Conservation (phyloP, 2,329 filamentous ascomycete species). For the Arthroderma sp. region DNA sequence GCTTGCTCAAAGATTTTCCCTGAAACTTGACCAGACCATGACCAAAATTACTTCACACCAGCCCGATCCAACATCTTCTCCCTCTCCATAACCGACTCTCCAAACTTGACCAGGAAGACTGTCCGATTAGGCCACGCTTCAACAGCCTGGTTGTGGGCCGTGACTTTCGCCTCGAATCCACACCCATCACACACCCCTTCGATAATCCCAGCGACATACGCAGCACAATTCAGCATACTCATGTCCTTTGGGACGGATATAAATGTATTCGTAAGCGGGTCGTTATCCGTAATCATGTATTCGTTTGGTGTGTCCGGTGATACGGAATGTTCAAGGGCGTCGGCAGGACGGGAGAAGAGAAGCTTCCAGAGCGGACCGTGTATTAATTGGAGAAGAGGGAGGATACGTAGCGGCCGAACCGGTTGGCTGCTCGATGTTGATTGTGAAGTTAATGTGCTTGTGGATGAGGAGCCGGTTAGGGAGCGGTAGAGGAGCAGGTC, state of each 20-base stretch:
- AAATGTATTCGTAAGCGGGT: constrained; percentile 88
- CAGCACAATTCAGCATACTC: constrained; percentile 90
- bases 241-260: constrained; percentile 90
- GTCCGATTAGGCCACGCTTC: constrained; percentile 96
- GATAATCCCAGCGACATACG: constrained; percentile 86
- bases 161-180: constrained; percentile 77
- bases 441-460: constrained; percentile 65
- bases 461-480: constrained; percentile 69
- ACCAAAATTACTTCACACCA: constrained; percentile 29
- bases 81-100: constrained; percentile 77
- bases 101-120: constrained; percentile 89
- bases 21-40: background rate
- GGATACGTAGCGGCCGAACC: constrained; percentile 71
- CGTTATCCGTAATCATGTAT: constrained; percentile 99
- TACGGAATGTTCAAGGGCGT: constrained; percentile 79
- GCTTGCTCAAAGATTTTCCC: background rate
- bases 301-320: constrained; percentile 75
- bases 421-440: constrained; percentile 47
- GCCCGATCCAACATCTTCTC: constrained; percentile 65
- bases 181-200: constrained; percentile 93
- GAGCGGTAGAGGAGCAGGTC: constrained; percentile 84
- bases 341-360: constrained; percentile 80
- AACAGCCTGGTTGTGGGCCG: constrained; percentile 61
- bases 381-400: constrained; percentile 87
- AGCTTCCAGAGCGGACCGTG: constrained; percentile 85